Base-by-base conservation (phyloP, 352 stramenopile species). In the Phytophthora pinifolia region DNA sequence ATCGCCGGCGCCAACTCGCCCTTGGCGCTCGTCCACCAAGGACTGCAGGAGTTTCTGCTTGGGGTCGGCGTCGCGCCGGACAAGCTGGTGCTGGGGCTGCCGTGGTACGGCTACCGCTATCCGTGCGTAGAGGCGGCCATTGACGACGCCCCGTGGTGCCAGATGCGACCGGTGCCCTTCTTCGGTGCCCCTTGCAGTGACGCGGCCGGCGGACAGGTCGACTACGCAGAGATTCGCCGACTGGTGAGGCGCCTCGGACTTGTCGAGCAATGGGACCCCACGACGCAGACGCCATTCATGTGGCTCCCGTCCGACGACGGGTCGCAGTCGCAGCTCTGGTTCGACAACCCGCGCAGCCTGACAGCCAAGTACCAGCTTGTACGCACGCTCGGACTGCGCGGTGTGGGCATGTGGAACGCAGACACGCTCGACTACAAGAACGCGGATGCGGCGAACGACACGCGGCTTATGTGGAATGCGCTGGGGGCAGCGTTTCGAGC, bases 61-160 rank as follows among this genome's bases (percentile, higher is more conserved):
- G 79, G 74, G 33, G 73, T 83, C 27, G 67, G 61, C 32, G 72
- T 96, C 35, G 18, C 46, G 6, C 65, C 83, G 4, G 38, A 59
- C 14, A 96, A 98, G 63, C 65, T 98, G 35, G 79, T 98, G 52
- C 69, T 98, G 0, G 91, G 91, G 9, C 63, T 97, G 33, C 89
- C 89, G 4, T 97, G 89, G 89, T 98, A 98, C 49, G 89, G 81
- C 42, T 98, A 98, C 67, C 55, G 71, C 27, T 98, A 97, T 65
- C 53, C 48, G 42, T 97, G 89, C 52, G 12, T 66, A 27, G 25
- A 69, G 18, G 18, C 41, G 22, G 31, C 37, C 35, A 63, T 50
- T 67, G 50, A 64, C 39, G 62, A 63, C 34, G 34, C 38, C 30
- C 65, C 54, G 13, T 61, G 38, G 54, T 66, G 54, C 20, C 46